Evolutionary conservation across 2,329 filamentous ascomycete genomes (phyloP).

Genomic region (Immersiporthe knoxdaviesiana): DNA sequence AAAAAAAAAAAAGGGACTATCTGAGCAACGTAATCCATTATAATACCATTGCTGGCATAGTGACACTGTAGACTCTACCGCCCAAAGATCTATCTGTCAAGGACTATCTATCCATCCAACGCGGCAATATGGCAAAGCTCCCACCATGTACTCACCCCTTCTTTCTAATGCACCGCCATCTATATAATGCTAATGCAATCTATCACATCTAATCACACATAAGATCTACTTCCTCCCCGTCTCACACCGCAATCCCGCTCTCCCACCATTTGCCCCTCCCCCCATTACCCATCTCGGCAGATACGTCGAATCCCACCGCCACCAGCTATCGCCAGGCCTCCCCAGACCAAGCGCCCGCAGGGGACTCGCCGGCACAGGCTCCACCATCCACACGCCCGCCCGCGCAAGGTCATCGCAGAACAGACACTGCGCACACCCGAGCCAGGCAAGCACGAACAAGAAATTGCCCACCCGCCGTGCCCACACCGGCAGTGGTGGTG

Average conservation of each 20-base stretch:
- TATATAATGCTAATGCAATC: background rate
- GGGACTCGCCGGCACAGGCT: constrained; percentile 78
- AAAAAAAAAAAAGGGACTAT: background rate
- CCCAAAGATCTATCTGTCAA: background rate
- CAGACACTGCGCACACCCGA: constrained; percentile 65
- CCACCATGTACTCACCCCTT: background rate
- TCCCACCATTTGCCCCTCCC: constrained; percentile 66
- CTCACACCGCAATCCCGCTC: constrained; percentile 43
- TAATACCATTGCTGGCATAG: background rate
- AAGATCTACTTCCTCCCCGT: background rate
- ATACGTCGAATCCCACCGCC: constrained; percentile 64
- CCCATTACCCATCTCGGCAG: constrained; percentile 61
- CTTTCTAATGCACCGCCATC: background rate
- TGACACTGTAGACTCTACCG: background rate
- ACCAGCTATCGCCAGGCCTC: constrained; percentile 62
- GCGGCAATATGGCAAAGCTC: background rate
- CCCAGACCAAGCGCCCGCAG: constrained; percentile 70
- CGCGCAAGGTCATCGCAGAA: constrained; percentile 78
- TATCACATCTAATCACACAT: background rate
- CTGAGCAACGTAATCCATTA: background rate
- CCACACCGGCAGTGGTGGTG: constrained; percentile 44
- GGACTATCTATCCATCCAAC: background rate
- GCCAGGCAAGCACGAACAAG: constrained; percentile 65
- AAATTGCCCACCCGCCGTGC: constrained; percentile 62
- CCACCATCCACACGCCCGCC: constrained; percentile 76